Percentiles rank a stretch among this genome's conserved stretches.
phyloP scores from a whole-genome alignment of 345 rosid genomes.

The Brassica nigra region DNA sequence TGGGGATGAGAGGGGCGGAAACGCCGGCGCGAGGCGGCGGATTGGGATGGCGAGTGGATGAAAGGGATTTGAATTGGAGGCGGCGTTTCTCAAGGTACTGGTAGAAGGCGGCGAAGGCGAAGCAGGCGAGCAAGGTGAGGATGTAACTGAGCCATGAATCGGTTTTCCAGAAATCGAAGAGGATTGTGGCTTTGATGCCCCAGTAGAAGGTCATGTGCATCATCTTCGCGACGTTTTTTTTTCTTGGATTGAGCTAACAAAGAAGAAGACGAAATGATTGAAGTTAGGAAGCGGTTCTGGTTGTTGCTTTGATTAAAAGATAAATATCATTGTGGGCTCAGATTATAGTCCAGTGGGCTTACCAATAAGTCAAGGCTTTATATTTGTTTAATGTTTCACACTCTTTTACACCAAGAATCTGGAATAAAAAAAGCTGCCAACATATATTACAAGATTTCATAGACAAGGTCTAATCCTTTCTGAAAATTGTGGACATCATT shows the following conservation, averaged over 20 bases:
- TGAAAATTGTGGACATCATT: background rate
- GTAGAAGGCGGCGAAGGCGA: slow-evolving; percentile 59
- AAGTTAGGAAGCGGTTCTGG: background rate
- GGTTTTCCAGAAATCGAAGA: slow-evolving; percentile 71
- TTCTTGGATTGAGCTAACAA: background rate
- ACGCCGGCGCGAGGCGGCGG: slow-evolving; percentile 19
- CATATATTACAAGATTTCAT: background rate
- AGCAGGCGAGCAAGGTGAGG: slow-evolving; percentile 69
- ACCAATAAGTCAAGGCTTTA: background rate
- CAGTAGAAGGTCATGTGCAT: slow-evolving; percentile 97
- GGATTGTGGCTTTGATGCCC: slow-evolving; percentile 68
- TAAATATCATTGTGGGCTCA: slow-evolving; percentile 13
- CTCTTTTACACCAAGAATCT: background rate
- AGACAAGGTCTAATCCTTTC: background rate
- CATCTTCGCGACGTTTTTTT: slow-evolving; percentile 49
- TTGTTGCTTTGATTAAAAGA: slow-evolving; percentile 23
- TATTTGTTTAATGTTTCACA: background rate
- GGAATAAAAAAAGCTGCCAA: too few species aligned
- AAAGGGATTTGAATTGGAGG: slow-evolving; percentile 44
- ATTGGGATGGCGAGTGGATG: slow-evolving; percentile 27
- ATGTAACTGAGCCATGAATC: slow-evolving; percentile 62
- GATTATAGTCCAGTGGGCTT: slow-evolving; percentile 20
- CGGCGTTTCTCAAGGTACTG: slow-evolving; percentile 71
- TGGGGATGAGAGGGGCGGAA: slow-evolving; percentile 49
- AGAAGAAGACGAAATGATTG: background rate